Base-by-base conservation (phyloP, 345 rosid genomes). In the Aegle marmelos region DNA sequence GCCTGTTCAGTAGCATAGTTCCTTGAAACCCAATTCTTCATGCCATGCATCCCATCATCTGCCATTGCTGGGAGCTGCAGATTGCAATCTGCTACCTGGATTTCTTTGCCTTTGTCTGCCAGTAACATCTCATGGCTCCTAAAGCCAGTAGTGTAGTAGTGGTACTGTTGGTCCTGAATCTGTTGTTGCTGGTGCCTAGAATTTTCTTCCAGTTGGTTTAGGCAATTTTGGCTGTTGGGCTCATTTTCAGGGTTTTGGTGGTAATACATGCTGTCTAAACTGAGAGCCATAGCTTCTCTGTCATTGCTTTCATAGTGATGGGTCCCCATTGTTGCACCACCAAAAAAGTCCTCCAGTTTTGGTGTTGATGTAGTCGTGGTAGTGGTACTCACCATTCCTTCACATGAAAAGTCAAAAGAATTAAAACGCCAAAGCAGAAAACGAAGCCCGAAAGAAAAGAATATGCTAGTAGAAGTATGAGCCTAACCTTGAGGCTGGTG, bases 281-380 rank as follows among this genome's bases (percentile, higher is more conserved):
- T 90, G 61, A 93, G 88, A 86, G 91, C 89, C 93, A 91, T 90
- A 41, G 94, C 88, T 85, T 87, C 91, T 83, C 90, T 87, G 76
- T 87, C 80, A 75, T 80, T 83, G 78, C 78, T 82, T 79, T 83
- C 88, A 78, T 84, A 90, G 61, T 91, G 93, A 85, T 93, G 96
- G 88, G 90, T 82, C 90, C 92, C 89, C 86, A 90, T 86, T 22
- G 86, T 54, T 83, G 92, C 83, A 78, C 86, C 87, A 14, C 90
- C 95, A 84, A 94, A 93, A 86, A 94, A 93, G 86, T 94, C 95
- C 81, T 94, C 98, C 83, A 90, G 90, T 79, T 91, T 93, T 76
- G 98, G 97, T 57, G 94, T 82, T 86, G 93, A 77, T 76, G 77
- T 83, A 82, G 88, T 76, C 53, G 94, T 82, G 84, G 93, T 72